Evolutionary conservation across 1,139 yeast genomes (phyloP).

Genomic region (Blastobotrys apis): DNA sequence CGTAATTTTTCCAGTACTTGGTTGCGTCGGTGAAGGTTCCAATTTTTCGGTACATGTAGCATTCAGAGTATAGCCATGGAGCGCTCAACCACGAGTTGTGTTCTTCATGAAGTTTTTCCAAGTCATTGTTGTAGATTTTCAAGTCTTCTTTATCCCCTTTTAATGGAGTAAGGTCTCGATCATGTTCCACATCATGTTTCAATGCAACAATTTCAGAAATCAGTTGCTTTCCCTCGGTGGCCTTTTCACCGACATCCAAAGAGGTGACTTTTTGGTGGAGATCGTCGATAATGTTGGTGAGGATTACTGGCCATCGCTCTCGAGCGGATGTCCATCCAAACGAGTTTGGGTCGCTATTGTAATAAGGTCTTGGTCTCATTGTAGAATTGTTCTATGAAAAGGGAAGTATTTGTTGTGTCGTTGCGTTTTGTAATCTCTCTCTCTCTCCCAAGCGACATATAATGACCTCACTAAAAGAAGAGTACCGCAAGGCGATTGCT

Average conservation of each 20-base stretch:
- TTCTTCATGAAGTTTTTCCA: constrained; percentile 38
- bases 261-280: constrained; percentile 37
- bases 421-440: background rate
- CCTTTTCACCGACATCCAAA: constrained; percentile 30
- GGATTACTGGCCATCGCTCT: constrained; percentile 82
- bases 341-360: constrained; percentile 64
- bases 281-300: constrained; percentile 65
- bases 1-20: constrained; percentile 55
- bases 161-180: constrained; percentile 26
- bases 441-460: background rate
- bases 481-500: constrained; percentile 17
- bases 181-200: constrained; percentile 34
- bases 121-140: constrained; percentile 37
- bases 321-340: constrained; percentile 80
- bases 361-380: constrained; percentile 30
- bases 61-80: constrained; percentile 89
- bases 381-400: background rate
- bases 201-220: constrained; percentile 36
- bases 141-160: constrained; percentile 29
- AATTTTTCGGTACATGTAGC: constrained; percentile 71
- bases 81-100: constrained; percentile 70
- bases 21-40: constrained; percentile 43
- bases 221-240: constrained; percentile 36
- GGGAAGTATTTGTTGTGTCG: background rate
- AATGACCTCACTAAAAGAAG: constrained; percentile 19